Conservation (phyloP, 192 early-diverging fungal genomes). For the Mycoemilia scoparia region DNA sequence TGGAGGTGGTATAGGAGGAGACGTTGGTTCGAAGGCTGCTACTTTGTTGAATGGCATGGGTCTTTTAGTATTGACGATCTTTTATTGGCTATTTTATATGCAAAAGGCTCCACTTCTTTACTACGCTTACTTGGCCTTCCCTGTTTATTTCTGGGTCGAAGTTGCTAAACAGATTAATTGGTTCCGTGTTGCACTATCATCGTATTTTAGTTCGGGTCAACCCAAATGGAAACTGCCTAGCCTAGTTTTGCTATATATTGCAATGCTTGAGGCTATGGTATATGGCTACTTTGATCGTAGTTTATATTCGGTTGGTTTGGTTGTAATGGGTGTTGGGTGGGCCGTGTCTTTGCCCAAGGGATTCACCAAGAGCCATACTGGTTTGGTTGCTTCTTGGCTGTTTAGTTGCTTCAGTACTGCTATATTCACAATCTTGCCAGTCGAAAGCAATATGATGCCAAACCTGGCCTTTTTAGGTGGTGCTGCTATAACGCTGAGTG, state of each 20-base stretch:
- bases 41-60: conserved; percentile 27
- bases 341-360: conserved; percentile 30
- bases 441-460: conserved; percentile 64
- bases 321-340: conserved; percentile 50
- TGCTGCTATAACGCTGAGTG: conserved; percentile 14
- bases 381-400: conserved; percentile 45
- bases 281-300: conserved; percentile 70
- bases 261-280: conserved; percentile 62
- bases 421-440: conserved; percentile 73
- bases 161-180: conserved; percentile 21
- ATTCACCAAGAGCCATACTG: conserved; percentile 24
- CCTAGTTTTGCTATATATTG: conserved; percentile 34
- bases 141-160: conserved; percentile 68
- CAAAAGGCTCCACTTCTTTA: conserved; percentile 70
- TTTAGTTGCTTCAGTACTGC: conserved; percentile 49
- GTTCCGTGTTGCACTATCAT: conserved; percentile 10
- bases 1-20: too few species aligned
- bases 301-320: conserved; percentile 32
- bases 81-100: conserved; percentile 42
- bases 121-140: conserved; percentile 76
- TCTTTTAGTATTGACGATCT: conserved; percentile 13
- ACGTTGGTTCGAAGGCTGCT: too few species aligned
- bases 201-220: conserved; percentile 4
- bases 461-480: conserved; percentile 35
- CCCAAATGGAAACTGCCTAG: conserved; percentile 20